A percentile compares a stretch with the other conserved stretches of the same genome.
Evolutionary conservation across 371 early-diverging fungal genomes (phyloP).

Genomic region (Apophysomyces trapeziformis): DNA sequence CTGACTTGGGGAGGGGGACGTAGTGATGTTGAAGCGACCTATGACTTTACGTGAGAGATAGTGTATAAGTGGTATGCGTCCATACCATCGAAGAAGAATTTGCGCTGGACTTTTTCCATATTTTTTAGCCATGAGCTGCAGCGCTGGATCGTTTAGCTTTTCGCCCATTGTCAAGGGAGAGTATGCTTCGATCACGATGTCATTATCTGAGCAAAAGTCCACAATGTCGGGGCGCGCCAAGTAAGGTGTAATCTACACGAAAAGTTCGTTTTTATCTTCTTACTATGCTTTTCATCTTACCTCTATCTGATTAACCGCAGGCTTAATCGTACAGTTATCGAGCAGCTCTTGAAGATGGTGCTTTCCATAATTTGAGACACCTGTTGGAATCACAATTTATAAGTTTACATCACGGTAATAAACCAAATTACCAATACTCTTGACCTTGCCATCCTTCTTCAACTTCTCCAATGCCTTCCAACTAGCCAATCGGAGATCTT

Average conservation of each 20-base stretch:
- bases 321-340: conserved; percentile 58
- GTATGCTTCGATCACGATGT: conserved; percentile 61
- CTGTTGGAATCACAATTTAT: conserved; percentile 31
- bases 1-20: conserved; percentile 63
- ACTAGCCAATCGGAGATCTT: conserved; percentile 42
- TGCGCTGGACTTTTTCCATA: conserved; percentile 56
- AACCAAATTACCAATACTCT: conserved; percentile 45
- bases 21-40: conserved; percentile 52
- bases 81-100: conserved; percentile 34
- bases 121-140: conserved; percentile 51
- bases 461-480: conserved; percentile 54
- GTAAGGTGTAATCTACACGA: conserved; percentile 30
- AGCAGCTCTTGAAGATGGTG: conserved; percentile 62
- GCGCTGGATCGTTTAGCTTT: conserved; percentile 45
- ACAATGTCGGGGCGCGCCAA: conserved; percentile 46
- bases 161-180: conserved; percentile 59
- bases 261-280: not conserved
- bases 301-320: conserved; percentile 74
- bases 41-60: not conserved
- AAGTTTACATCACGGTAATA: not conserved
- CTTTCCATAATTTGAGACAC: conserved; percentile 74
- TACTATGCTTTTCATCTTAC: conserved; percentile 23
- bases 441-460: conserved; percentile 44
- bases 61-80: not conserved
- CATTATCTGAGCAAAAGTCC: conserved; percentile 49